Evolutionary conservation across 805 yeast genomes (phyloP).

Genomic region (Cyberlindnera lachancei): DNA sequence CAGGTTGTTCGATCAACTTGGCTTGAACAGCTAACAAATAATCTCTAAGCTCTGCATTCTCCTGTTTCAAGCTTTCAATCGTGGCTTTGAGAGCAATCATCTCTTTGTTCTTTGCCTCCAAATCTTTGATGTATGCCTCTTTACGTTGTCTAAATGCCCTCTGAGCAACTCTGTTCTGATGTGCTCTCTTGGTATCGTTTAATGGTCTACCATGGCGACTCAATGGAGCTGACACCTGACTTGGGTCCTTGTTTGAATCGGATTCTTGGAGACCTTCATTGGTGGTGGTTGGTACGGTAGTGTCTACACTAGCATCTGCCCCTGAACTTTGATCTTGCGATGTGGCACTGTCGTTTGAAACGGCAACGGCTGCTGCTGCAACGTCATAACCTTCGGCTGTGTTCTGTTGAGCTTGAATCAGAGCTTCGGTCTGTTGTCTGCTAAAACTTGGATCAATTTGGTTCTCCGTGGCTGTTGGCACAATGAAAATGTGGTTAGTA

Average conservation of each 20-base stretch:
- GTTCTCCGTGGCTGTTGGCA: conserved; percentile 14
- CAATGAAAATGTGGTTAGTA: neutral
- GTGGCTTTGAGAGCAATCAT: conserved; percentile 56
- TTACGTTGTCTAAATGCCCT: conserved; percentile 83
- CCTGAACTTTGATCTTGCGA: too few species aligned
- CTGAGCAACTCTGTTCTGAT: conserved; percentile 88
- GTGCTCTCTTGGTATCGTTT: conserved; percentile 74
- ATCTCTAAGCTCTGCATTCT: conserved; percentile 65
- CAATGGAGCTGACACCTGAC: conserved; percentile 7
- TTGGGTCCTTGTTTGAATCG: conserved; percentile 5
- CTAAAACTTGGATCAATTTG: conserved; percentile 26
- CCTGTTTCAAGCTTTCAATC: conserved; percentile 59
- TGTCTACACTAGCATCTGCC: neutral
- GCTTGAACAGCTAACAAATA: conserved; percentile 66
- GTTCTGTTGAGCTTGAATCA: conserved; percentile 10
- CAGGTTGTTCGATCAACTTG: conserved; percentile 45
- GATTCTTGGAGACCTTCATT: conserved; percentile 4
- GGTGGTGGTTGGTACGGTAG: neutral
- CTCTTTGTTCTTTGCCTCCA: conserved; percentile 63
- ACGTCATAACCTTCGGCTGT: conserved; percentile 22
- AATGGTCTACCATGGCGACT: conserved; percentile 30
- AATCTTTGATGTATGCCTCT: conserved; percentile 71
- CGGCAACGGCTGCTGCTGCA: conserved; percentile 31
- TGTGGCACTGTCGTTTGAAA: conserved; percentile 9
- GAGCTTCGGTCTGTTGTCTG: conserved; percentile 12